Conservation (phyloP, 2,329 filamentous ascomycete genomes). For the Elsinoe arachidis region DNA sequence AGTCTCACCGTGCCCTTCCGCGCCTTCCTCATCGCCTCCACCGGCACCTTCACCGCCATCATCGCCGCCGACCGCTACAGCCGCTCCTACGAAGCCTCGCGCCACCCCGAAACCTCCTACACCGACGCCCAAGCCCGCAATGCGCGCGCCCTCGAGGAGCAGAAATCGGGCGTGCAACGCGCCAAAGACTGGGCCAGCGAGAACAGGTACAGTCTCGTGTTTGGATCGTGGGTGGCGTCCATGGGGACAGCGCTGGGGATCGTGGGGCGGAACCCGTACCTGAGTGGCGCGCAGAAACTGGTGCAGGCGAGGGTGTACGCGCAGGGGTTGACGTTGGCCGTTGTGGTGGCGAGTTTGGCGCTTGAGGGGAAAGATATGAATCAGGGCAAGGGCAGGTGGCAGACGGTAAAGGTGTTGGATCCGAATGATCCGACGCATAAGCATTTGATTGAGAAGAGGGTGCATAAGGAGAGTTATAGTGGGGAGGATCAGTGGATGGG, state of each 20-base stretch:
- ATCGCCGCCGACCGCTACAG: constrained; percentile 71
- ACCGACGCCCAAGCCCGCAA: constrained; percentile 53
- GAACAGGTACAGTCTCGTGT: constrained; percentile 82
- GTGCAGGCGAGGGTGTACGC: constrained; percentile 94
- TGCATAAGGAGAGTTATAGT: constrained; percentile 78
- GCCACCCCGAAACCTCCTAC: constrained; percentile 61
- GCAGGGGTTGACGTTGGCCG: constrained; percentile 76
- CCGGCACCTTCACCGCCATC: constrained; percentile 72
- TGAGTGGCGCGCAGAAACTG: constrained; percentile 72
- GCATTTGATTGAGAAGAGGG: constrained; percentile 73
- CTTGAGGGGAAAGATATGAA: constrained; percentile 76
- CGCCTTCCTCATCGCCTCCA: constrained; percentile 76
- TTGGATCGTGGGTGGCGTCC: constrained; percentile 68
- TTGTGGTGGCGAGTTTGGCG: constrained; percentile 71
- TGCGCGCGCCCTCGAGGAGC: constrained; percentile 44
- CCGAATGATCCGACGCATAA: constrained; percentile 76
- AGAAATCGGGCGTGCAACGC: constrained; percentile 51
- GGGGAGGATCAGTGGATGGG: constrained; percentile 91
- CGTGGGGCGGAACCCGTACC: constrained; percentile 67
- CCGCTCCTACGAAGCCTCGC: constrained; percentile 59
- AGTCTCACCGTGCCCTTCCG: constrained; percentile 81
- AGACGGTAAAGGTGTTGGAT: constrained; percentile 73
- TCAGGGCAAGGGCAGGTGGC: constrained; percentile 67
- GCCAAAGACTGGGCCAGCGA: constrained; percentile 64
- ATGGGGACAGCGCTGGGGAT: constrained; percentile 68